Conservation (phyloP, 2,329 filamentous ascomycete species). For the Fusarium sulawesiense region DNA sequence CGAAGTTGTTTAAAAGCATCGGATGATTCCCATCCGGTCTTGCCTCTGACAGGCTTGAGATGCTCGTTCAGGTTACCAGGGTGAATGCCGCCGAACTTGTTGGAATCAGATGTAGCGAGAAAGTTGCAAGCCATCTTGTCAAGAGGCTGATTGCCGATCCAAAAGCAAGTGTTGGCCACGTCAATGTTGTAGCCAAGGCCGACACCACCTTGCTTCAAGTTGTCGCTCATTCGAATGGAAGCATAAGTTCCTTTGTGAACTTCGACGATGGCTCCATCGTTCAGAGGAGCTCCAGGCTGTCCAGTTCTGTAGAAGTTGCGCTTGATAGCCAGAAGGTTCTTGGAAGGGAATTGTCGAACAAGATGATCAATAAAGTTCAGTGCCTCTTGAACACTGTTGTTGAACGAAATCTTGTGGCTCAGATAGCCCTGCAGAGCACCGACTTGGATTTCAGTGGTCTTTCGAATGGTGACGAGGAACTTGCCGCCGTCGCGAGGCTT, state of each 20-base stretch:
- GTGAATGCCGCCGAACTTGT: slow-evolving; percentile 44
- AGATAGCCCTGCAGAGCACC: slow-evolving; percentile 75
- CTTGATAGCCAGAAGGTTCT: slow-evolving; percentile 76
- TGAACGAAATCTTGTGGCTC: slow-evolving; percentile 67
- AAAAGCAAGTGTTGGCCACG: slow-evolving; percentile 92
- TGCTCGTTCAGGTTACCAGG: slow-evolving; percentile 44
- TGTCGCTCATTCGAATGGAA: slow-evolving; percentile 80
- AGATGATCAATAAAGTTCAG: slow-evolving; percentile 94
- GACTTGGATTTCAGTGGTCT: slow-evolving; percentile 77
- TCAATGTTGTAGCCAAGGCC: slow-evolving; percentile 88
- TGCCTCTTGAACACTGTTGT: slow-evolving; percentile 77
- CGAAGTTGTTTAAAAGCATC: slow-evolving; percentile 67
- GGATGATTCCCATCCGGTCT: slow-evolving; percentile 51
- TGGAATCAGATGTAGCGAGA: slow-evolving; percentile 46
- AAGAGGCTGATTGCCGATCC: slow-evolving; percentile 61
- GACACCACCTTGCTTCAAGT: slow-evolving; percentile 59
- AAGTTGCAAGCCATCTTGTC: slow-evolving; percentile 54
- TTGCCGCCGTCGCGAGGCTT: slow-evolving; percentile 56
- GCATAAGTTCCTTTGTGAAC: slow-evolving; percentile 92
- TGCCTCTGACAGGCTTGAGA: slow-evolving; percentile 52
- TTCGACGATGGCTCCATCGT: slow-evolving; percentile 68
- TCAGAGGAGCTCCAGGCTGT: slow-evolving; percentile 65
- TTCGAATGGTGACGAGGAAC: slow-evolving; percentile 71
- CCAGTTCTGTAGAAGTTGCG: slow-evolving; percentile 80
- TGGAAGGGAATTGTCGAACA: slow-evolving; percentile 80